Percentiles rank a stretch among this genome's conserved stretches.
Evolutionary conservation across 306 rosid species (phyloP).

Genomic region (Cercis canadensis): DNA sequence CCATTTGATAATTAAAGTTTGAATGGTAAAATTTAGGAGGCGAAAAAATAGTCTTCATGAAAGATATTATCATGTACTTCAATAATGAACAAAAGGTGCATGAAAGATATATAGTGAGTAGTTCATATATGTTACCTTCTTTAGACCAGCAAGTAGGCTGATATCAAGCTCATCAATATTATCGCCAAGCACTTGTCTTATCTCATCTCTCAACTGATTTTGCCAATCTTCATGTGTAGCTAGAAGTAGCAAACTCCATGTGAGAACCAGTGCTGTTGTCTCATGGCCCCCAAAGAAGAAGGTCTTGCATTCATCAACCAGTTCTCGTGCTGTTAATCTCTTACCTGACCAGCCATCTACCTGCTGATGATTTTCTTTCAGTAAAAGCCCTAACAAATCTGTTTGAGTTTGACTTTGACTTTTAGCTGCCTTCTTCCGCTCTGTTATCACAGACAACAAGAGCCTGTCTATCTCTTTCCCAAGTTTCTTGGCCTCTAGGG

Average conservation of each 20-base stretch:
- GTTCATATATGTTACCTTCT: conserved; percentile 62
- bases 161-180: conserved; percentile 41
- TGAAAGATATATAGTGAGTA: background rate
- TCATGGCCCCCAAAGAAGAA: conserved; percentile 93
- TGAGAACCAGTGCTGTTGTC: conserved; percentile 88
- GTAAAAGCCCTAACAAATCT: conserved; percentile 65
- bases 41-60: no score
- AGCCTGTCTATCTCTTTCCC: conserved; percentile 71
- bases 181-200: conserved; percentile 64
- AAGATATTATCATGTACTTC: no score
- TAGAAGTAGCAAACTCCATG: conserved; percentile 84
- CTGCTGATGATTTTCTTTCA: conserved; percentile 46
- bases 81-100: background rate
- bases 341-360: conserved; percentile 39
- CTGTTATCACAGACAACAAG: conserved; percentile 43
- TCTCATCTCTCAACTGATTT: conserved; percentile 69
- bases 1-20: no score
- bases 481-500: conserved; percentile 60
- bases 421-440: conserved; percentile 36
- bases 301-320: conserved; percentile 88
- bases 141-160: conserved; percentile 56
- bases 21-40: no score
- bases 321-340: conserved; percentile 48
- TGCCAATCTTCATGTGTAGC: conserved; percentile 83
- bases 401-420: conserved; percentile 31